Evolutionary conservation across 192 early-diverging fungal genomes (phyloP).

Genomic region (Coemansia sp.): DNA sequence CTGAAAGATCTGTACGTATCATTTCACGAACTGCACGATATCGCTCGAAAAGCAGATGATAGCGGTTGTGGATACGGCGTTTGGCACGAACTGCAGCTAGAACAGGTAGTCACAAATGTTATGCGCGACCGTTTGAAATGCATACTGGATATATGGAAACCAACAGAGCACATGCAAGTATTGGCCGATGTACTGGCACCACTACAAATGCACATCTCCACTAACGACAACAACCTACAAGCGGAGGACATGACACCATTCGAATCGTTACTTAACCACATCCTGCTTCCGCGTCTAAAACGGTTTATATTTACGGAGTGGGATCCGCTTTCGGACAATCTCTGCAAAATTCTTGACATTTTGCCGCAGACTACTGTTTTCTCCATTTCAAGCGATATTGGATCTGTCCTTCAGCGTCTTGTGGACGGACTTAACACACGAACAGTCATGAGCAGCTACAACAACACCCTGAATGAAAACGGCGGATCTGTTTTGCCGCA

Average conservation of each 20-base stretch:
- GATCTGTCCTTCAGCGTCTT: constrained; percentile 20
- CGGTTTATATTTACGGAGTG: constrained; percentile 40
- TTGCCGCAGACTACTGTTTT: constrained; percentile 21
- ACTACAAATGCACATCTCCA: constrained; percentile 13
- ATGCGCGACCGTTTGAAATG: constrained; percentile 12
- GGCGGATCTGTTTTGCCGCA: neutral
- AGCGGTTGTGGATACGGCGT: constrained; percentile 24
- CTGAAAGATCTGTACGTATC: constrained; percentile 16
- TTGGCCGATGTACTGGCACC: constrained; percentile 20
- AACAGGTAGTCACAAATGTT: constrained; percentile 25
- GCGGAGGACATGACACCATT: constrained; percentile 30
- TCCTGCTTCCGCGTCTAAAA: constrained; percentile 36
- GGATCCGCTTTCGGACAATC: constrained; percentile 35
- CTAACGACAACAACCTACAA: neutral
- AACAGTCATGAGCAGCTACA: constrained; percentile 12
- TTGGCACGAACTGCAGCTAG: constrained; percentile 45
- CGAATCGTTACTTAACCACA: constrained; percentile 36
- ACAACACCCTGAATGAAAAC: neutral
- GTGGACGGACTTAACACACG: constrained; percentile 32
- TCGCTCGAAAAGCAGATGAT: constrained; percentile 11
- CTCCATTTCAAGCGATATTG: constrained; percentile 17
- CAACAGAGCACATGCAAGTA: constrained; percentile 10
- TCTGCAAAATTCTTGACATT: constrained; percentile 13
- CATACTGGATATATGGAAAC: constrained; percentile 30
- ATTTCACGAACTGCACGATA: constrained; percentile 12